These are phyloP conservation scores for Hypholoma fasciculare DNA, from an alignment of 768 basidiomycete genomes.

Conservation along the genomic window DNA sequence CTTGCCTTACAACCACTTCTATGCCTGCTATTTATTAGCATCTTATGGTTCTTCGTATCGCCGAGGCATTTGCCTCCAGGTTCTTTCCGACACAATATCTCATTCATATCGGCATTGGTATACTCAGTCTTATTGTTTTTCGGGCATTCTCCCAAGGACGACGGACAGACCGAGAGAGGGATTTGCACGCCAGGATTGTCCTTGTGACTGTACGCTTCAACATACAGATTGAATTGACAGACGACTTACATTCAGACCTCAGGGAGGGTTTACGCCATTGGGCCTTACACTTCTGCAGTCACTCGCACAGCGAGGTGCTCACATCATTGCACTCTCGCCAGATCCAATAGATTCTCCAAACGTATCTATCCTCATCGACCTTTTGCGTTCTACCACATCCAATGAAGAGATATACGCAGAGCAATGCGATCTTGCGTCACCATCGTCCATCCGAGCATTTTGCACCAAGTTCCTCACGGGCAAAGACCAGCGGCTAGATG, in stretches of 20 bases:
- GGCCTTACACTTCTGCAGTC: conserved; percentile 67
- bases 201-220: conserved; percentile 61
- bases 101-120: conserved; percentile 45
- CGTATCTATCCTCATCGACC: conserved; percentile 60
- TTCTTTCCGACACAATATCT: conserved; percentile 61
- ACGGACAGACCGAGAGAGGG: conserved; percentile 69
- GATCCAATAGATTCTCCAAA: conserved; percentile 54
- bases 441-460: conserved; percentile 68
- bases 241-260: conserved; percentile 6
- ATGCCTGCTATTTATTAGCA: conserved; percentile 1
- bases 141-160: conserved; percentile 69
- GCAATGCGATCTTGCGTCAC: conserved; percentile 69
- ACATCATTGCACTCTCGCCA: conserved; percentile 72
- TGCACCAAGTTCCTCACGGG: conserved; percentile 66
- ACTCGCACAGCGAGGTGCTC: conserved; percentile 75
- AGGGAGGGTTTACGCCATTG: conserved; percentile 78
- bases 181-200: conserved; percentile 70
- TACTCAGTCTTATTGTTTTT: conserved; percentile 46
- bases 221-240: background rate
- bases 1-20: background rate
- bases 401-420: conserved; percentile 84
- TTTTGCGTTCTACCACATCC: conserved; percentile 65
- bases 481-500: conserved; percentile 72
- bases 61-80: conserved; percentile 27
- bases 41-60: conserved; percentile 29